Evolutionary conservation across 2,329 filamentous ascomycete genomes (phyloP).

Genomic region (Domatiomyces globalis): DNA sequence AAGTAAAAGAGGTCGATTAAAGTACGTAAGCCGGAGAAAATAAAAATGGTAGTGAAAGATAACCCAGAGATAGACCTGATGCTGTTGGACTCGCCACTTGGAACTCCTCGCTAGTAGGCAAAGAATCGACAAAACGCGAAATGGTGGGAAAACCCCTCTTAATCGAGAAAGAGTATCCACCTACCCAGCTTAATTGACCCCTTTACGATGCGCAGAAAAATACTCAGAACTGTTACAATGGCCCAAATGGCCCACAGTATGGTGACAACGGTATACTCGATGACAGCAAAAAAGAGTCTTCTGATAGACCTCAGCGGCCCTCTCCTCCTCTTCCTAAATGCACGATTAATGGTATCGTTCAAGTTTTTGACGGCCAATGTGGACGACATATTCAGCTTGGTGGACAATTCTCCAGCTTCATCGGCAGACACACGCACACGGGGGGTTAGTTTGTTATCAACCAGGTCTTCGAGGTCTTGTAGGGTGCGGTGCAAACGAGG

Average conservation of each 20-base stretch:
- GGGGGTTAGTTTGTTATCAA: slow-evolving; percentile 38
- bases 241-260: slow-evolving; percentile 95
- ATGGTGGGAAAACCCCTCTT: not conserved
- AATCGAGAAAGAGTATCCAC: slow-evolving; percentile 54
- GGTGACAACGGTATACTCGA: slow-evolving; percentile 79
- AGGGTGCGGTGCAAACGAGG: slow-evolving; percentile 32
- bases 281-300: slow-evolving; percentile 60
- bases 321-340: slow-evolving; percentile 58
- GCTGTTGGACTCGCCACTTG: no score
- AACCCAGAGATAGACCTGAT: no score
- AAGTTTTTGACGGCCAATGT: slow-evolving; percentile 69
- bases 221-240: slow-evolving; percentile 60
- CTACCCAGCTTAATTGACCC: slow-evolving; percentile 46
- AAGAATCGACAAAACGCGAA: not conserved
- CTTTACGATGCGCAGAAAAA: slow-evolving; percentile 49
- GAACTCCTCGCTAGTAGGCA: not conserved
- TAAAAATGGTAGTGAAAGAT: no score
- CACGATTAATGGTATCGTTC: slow-evolving; percentile 55
- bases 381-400: slow-evolving; percentile 61
- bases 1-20: no score
- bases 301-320: slow-evolving; percentile 56
- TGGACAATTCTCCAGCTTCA: slow-evolving; percentile 63
- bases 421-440: slow-evolving; percentile 57
- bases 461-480: slow-evolving; percentile 30
- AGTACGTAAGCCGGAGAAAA: no score